Evolutionary conservation across 176 grass and related monocot genomes (phyloP), one percentile per base, ranked within the genome.

Genomic region (Musa beccarii): DNA sequence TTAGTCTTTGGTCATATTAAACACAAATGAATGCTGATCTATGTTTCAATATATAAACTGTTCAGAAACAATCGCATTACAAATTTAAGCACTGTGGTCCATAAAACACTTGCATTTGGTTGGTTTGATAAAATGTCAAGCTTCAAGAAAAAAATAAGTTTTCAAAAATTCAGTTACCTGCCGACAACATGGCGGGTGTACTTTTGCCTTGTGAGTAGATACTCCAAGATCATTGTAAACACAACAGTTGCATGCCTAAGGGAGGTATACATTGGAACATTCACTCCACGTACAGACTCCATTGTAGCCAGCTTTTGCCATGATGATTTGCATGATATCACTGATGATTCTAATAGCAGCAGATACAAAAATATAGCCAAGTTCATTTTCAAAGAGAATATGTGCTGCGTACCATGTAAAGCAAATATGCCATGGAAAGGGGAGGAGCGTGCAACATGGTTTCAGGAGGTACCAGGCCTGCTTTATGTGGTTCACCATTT

Each of bases 201-300:
- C 79, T 99, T 99, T 69, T 99, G 96, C 74, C 79, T 92, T 56
- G 89, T 83, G 63, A 99, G 71, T 61, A 95, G 86, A 81, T 92
- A 99, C 79, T 99, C 96, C 86, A 99, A 90, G 77, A 79, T 91
- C 96, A 99, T 95, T 79, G 96, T 95, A 85, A 99, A 99, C 66
- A 87, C 86, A 66, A 99, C 96, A 77, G 96, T 95, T 73, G 96
- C 92, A 75, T 89, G 96, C 54, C 96, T 89, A 67, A 99, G 81
- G 52, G 96, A 89, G 71, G 96, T 94, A 78, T 99, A 99, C 96
- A 95, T 99, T 64, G 96, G 96, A 81, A 99, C 96, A 59, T 99
- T 99, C 54, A 99, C 96, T 82, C 96, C 91, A 75, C 96, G 89
- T 11, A 99, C 83, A 54, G 96, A 99, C 74, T 99, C 96, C 96